phyloP scores from a whole-genome alignment of 169 alveolate genomes.

The Eimeria brunetti region DNA sequence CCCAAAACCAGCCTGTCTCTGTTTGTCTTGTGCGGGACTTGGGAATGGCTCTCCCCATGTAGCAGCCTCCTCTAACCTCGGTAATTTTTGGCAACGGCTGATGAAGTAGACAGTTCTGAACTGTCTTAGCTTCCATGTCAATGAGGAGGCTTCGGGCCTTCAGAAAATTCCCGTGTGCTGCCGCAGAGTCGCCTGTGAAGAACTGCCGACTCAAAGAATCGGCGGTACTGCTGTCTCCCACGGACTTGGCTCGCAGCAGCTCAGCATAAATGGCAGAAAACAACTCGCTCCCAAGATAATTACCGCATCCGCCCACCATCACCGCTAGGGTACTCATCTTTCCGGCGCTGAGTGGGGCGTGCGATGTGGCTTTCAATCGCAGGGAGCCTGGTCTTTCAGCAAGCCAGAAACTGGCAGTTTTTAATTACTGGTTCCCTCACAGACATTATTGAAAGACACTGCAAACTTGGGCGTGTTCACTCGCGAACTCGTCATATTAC shows the following conservation, averaged over 20 bases:
- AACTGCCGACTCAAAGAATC: slow-evolving; percentile 25
- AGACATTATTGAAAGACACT: not conserved
- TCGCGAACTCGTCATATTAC: not conserved
- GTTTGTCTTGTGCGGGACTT: not conserved
- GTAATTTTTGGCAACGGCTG: not conserved
- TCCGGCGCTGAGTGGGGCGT: not conserved
- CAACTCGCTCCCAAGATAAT: slow-evolving; percentile 62
- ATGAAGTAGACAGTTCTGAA: slow-evolving; percentile 53
- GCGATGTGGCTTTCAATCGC: not conserved
- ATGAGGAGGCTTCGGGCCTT: slow-evolving; percentile 57
- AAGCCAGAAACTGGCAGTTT: not conserved
- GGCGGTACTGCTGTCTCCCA: slow-evolving; percentile 3
- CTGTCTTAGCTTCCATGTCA: slow-evolving; percentile 72
- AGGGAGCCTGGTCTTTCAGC: not conserved
- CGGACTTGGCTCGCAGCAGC: slow-evolving; percentile 4
- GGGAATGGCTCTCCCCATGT: not conserved
- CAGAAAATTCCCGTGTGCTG: not conserved
- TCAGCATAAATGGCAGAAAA: slow-evolving; percentile 25
- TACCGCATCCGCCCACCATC: slow-evolving; percentile 76
- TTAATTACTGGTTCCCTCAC: not conserved
- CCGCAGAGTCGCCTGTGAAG: not conserved
- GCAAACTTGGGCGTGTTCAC: not conserved
- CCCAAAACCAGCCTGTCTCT: slow-evolving; percentile 55
- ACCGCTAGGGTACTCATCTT: slow-evolving; percentile 49
- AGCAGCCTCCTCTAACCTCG: not conserved